Base-by-base conservation (phyloP, 2,329 filamentous ascomycete genomes). In the Colletotrichum tamarilloi region DNA sequence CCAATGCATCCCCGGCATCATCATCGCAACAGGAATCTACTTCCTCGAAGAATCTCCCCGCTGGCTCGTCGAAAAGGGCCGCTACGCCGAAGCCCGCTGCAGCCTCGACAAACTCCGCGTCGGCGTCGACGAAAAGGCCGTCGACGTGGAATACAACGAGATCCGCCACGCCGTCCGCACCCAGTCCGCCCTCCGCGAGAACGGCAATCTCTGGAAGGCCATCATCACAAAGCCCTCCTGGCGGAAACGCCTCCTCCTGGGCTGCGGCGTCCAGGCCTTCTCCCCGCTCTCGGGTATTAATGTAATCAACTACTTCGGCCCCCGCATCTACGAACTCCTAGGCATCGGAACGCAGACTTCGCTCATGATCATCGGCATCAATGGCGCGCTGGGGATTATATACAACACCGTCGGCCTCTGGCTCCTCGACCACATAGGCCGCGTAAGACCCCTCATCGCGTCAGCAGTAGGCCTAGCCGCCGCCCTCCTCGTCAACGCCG, bases 361-460 rank as follows among this genome's bases (percentile, higher is more conserved):
- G 0, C 82, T 88, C 4, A 84, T 88, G 80, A 86, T 88, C 60
- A 85, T 87, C 73, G 87, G 86, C 4, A 84, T 88, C 74, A 86
- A 83, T 76, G 86, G 86, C 28, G 85, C 86, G 1, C 80, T 89
- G 8, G 85, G 86, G 0, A 85, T 85, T 35, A 77, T 86, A 26
- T 88, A 85, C 82, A 86, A 86, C 73, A 85, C 84, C 1, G 76
- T 87, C 6, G 85, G 85, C 62, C 82, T 88, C 71, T 77, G 79
- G 42, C 77, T 86, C 55, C 77, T 88, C 57, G 86, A 89, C 75
- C 83, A 79, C 19, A 78, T 88, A 56, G 86, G 85, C 19, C 85
- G 86, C 32, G 81, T 87, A 60, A 87, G 85, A 76, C 82, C 87
- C 1, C 80, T 89, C 9, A 84, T 88, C 62, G 81, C 82, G 46